Base-by-base conservation (phyloP, 140 eudicot species). In the Ambrosia hybrid region DNA sequence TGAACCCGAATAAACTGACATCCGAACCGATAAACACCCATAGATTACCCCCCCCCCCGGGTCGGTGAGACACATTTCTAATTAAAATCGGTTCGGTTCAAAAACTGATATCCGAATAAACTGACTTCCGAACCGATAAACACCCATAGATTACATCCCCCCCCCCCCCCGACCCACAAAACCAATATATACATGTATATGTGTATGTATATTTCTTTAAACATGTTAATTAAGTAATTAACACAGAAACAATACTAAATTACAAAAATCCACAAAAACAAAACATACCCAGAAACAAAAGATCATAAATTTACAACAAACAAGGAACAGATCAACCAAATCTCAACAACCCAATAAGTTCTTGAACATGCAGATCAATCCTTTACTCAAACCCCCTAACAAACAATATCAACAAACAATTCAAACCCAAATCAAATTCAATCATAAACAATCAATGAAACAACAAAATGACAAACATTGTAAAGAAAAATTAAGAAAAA, bases 341-440 rank as follows among this genome's bases (percentile, higher is more conserved):
- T 77, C 73, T 41, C 52, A 6, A 10, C 57, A 67, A 61, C 33
- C 10, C 68, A 75, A 75, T 52, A 67, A 75, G n/a, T 75, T 75
- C 61, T 64, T 4, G 60, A 62, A 52, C 77, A 77, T 78, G 74
- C 82, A 78, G 68, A 72, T 78, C 78, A 78, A 78, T 67, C 21
- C 16, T 12, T 65, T 39, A 13, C 71, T 51, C 71, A 38, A 64
- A 64, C 64, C 21, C 72, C 71, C 78, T 73, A 59, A 43, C 67
- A 76, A 59, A 41, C 72, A 76, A 36, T 45, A 68, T 10, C 30
- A 68, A 48, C 21, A 51, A 15, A 33, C 10, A 4, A 43, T 38
- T 38, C 43, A 17, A 39, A 62, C 33, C 34, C 7, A 3, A 75
- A 75, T 0, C 14, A 34, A 69, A 76, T 76, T 4, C 11, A 30